Percentiles rank a stretch among this genome's conserved stretches.
These are phyloP conservation scores for Rhizopus microsporus DNA, from an alignment of 371 early-diverging fungal genomes.

Conservation along the genomic window DNA sequence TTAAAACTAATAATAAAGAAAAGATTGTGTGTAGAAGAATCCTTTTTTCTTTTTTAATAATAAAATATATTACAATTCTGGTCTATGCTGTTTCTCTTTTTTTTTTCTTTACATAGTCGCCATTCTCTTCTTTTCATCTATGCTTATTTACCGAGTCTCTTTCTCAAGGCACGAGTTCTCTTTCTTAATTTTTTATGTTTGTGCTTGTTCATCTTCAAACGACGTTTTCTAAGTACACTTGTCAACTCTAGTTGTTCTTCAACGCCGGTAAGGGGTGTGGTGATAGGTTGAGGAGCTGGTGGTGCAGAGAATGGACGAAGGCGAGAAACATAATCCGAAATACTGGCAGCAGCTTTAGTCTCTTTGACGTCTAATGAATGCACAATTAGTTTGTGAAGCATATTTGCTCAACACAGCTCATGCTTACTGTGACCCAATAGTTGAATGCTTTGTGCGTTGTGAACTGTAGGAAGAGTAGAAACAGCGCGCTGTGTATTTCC, in stretches of 20 bases:
- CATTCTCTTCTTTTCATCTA: neutral
- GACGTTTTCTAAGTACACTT: constrained; percentile 79
- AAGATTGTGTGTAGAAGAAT: neutral
- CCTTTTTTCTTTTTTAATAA: neutral
- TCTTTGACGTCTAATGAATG: constrained; percentile 18
- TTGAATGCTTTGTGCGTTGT: neutral
- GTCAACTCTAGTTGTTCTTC: constrained; percentile 47
- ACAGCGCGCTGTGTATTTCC: constrained; percentile 13
- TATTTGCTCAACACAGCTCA: neutral
- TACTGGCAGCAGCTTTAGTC: constrained; percentile 16
- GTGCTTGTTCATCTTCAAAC: constrained; percentile 87
- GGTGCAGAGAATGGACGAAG: constrained; percentile 45
- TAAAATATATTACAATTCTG: neutral
- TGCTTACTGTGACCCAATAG: neutral
- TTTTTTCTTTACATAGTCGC: neutral
- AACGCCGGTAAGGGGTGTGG: constrained; percentile 18
- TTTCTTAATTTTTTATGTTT: constrained; percentile 84
- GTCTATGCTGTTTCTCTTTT: neutral
- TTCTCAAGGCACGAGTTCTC: constrained; percentile 76
- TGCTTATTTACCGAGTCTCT: constrained; percentile 74
- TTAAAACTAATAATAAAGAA: constrained; percentile 3
- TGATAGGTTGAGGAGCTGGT: constrained; percentile 35
- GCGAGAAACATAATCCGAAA: constrained; percentile 39
- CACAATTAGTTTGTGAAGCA: neutral
- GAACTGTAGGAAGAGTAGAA: constrained; percentile 12